Percentiles rank a stretch among this genome's conserved stretches.
Conservation (phyloP, 331 rosid genomes). For the Pyrus hybrid region DNA sequence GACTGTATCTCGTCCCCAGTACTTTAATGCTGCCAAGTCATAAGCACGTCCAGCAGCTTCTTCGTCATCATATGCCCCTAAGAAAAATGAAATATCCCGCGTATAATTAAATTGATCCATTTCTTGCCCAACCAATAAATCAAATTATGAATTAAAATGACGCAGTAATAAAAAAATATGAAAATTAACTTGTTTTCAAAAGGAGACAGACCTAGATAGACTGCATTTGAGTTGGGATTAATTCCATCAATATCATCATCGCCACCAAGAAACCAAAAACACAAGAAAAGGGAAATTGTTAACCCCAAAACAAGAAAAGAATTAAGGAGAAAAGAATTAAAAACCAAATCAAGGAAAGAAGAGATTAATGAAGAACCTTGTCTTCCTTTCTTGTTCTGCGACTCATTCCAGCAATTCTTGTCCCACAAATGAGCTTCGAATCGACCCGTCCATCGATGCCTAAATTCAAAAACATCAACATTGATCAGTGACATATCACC, state of each 20-base stretch:
- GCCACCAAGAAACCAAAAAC: neutral
- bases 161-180: neutral
- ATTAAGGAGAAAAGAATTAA: neutral
- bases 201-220: slow-evolving; percentile 27
- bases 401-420: slow-evolving; percentile 85
- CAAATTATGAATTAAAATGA: neutral
- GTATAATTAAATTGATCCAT: neutral
- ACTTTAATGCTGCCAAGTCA: slow-evolving; percentile 98
- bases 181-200: neutral
- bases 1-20: slow-evolving; percentile 84
- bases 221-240: slow-evolving; percentile 13
- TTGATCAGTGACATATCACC: neutral
- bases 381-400: slow-evolving; percentile 91
- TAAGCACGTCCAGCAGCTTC: slow-evolving; percentile 96
- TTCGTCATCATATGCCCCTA: slow-evolving; percentile 94
- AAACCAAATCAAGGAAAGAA: neutral
- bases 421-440: slow-evolving; percentile 99
- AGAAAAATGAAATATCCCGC: slow-evolving; percentile 12
- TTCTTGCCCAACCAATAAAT: neutral
- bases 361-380: slow-evolving; percentile 40
- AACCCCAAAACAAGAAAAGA: neutral
- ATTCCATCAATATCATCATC: slow-evolving; percentile 8
- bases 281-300: neutral
- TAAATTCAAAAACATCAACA: slow-evolving; percentile 2
- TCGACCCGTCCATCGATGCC: slow-evolving; percentile 98